Evolutionary conservation across 257 asterid species (phyloP).

Genomic region (Capsicum rhomboideum): DNA sequence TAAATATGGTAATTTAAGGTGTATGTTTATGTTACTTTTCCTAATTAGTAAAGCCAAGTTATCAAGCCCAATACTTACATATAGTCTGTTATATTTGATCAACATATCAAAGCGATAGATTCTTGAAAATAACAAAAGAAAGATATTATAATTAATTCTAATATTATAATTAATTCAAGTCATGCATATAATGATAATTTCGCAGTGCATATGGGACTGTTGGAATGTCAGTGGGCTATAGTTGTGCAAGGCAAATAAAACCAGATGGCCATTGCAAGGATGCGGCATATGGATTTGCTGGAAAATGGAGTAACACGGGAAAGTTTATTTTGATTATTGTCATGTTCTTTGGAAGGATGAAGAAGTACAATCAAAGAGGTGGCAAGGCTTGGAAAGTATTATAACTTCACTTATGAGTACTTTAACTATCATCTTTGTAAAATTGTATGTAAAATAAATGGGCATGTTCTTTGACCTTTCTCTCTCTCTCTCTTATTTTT

Average conservation of each 20-base stretch:
- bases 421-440: neutral
- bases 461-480: neutral
- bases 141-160: neutral
- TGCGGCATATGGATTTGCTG: constrained; percentile 35
- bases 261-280: constrained; percentile 17
- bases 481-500: too few relatives aligned
- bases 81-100: too few relatives aligned
- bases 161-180: too few relatives aligned
- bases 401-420: neutral
- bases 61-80: too few relatives aligned
- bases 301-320: constrained; percentile 46
- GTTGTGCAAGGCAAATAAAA: constrained; percentile 30
- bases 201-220: constrained; percentile 55
- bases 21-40: too few relatives aligned
- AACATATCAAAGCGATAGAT: too few relatives aligned
- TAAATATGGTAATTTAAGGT: too few relatives aligned
- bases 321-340: constrained; percentile 37
- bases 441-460: neutral
- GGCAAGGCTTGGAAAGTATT: constrained; percentile 34
- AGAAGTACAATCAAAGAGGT: constrained; percentile 24
- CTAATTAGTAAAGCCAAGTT: too few relatives aligned
- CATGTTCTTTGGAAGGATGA: constrained; percentile 53
- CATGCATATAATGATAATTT: neutral
- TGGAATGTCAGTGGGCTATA: constrained; percentile 48
- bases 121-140: too few relatives aligned